These are phyloP conservation scores for Cadophora sp. DNA, from an alignment of 2,329 filamentous ascomycete genomes.

Conservation along the genomic window DNA sequence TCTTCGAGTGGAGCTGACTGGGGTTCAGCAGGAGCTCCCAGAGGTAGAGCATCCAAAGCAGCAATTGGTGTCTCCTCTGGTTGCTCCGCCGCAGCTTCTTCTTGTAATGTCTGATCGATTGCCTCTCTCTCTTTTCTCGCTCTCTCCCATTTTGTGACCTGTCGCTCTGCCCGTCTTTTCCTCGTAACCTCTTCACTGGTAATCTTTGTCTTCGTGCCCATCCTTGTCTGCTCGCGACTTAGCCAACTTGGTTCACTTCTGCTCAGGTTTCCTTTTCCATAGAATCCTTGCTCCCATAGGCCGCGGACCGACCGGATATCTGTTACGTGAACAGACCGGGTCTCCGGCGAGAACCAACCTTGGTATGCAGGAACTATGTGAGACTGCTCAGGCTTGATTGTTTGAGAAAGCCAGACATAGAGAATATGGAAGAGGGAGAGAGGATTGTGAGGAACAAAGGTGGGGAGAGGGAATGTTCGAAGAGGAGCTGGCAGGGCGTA, in stretches of 20 bases:
- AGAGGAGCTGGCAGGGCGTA: conserved; percentile 84
- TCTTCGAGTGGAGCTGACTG: background rate
- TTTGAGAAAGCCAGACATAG: conserved; percentile 77
- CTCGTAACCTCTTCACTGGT: conserved; percentile 86
- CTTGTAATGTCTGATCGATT: conserved; percentile 73
- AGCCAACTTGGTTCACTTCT: conserved; percentile 96
- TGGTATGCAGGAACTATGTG: conserved; percentile 70
- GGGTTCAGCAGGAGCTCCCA: background rate
- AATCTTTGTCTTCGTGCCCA: conserved; percentile 65
- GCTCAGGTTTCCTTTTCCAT: conserved; percentile 91
- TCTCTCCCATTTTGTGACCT: conserved; percentile 86
- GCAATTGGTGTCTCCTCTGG: background rate
- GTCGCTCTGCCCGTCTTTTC: conserved; percentile 78
- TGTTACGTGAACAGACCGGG: conserved; percentile 83
- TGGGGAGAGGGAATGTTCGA: conserved; percentile 81
- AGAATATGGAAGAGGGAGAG: conserved; percentile 83
- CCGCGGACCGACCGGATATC: conserved; percentile 77
- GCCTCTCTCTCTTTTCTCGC: conserved; percentile 87
- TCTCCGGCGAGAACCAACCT: conserved; percentile 82
- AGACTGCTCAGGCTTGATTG: conserved; percentile 67
- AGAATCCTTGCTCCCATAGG: conserved; percentile 97
- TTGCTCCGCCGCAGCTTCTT: conserved; percentile 49
- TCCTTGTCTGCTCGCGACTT: conserved; percentile 77
- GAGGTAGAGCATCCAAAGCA: conserved; percentile 5
- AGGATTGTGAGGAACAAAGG: conserved; percentile 91